These are phyloP conservation scores for Arthromyces matolae DNA, from an alignment of 768 basidiomycete genomes.

Conservation along the genomic window DNA sequence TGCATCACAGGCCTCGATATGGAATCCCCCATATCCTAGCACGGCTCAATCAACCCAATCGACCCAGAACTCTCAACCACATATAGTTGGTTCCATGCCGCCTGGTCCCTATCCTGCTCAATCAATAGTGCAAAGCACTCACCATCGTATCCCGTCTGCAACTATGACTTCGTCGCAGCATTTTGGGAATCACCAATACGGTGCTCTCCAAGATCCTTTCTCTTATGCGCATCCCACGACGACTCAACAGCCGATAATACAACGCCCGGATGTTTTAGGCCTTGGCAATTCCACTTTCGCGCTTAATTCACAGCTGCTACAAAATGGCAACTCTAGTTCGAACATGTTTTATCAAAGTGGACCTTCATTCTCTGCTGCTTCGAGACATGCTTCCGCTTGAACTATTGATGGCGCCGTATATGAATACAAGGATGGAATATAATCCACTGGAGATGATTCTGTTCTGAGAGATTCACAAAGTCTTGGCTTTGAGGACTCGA, in stretches of 20 bases:
- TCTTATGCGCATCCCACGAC: slow-evolving; percentile 18
- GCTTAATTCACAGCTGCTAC: slow-evolving; percentile 11
- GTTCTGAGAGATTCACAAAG: no score
- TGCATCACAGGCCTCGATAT: slow-evolving; percentile 32
- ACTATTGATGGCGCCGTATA: slow-evolving; percentile 31
- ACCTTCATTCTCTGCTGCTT: slow-evolving; percentile 1
- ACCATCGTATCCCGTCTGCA: slow-evolving; percentile 28
- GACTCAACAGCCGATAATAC: slow-evolving; percentile 20
- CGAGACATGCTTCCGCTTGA: slow-evolving; percentile 22
- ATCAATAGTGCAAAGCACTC: slow-evolving; percentile 12
- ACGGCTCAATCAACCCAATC: slow-evolving; percentile 28
- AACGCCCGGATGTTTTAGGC: slow-evolving; percentile 20
- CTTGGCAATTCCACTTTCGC: slow-evolving; percentile 16
- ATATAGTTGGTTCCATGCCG: slow-evolving; percentile 17
- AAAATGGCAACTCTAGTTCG: slow-evolving; percentile 5
- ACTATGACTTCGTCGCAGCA: slow-evolving; percentile 20
- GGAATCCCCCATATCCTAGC: slow-evolving; percentile 30
- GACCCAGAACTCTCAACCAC: slow-evolving; percentile 30
- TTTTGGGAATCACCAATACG: slow-evolving; percentile 20
- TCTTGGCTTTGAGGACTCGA: no score
- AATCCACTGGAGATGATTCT: no score
- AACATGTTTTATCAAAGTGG: slow-evolving; percentile 18
- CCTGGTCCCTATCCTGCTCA: slow-evolving; percentile 15
- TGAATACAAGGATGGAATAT: no score
- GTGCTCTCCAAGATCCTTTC: slow-evolving; percentile 23